Evolutionary conservation across 139 green algal species (phyloP).

Genomic region (Dunaliella primolecta): DNA sequence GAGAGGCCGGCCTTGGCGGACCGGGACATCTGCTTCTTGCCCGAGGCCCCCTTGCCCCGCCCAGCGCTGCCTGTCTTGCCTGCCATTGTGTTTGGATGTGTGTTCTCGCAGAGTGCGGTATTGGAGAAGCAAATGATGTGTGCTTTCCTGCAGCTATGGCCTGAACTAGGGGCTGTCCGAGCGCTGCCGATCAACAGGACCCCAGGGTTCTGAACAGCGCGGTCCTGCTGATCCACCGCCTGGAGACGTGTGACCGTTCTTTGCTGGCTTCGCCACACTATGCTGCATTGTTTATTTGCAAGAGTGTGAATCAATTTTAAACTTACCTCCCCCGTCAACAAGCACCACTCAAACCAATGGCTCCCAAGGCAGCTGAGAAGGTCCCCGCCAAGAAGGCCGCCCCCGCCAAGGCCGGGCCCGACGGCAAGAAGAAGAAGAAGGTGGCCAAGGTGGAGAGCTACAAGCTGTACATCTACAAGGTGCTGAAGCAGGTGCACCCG

Average conservation of each 20-base stretch:
- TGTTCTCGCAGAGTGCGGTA: background rate
- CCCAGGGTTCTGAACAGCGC: background rate
- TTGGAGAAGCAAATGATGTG: background rate
- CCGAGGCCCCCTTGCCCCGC: constrained; percentile 6
- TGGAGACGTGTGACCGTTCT: too few relatives aligned
- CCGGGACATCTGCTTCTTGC: constrained; percentile 62
- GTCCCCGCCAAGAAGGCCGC: constrained; percentile 45
- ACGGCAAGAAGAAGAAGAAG: background rate
- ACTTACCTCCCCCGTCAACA: too few relatives aligned
- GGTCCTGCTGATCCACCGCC: background rate
- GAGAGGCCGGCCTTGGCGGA: constrained; percentile 74
- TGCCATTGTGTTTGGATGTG: background rate
- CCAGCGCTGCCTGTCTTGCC: background rate
- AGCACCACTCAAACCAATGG: constrained; percentile 22
- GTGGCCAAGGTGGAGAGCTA: too few relatives aligned
- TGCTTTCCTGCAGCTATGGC: background rate
- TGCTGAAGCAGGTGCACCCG: too few relatives aligned
- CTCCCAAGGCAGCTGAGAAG: constrained; percentile 50
- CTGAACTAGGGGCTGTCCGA: background rate
- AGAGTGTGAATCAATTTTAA: background rate
- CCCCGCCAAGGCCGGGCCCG: constrained; percentile 28
- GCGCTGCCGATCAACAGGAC: background rate
- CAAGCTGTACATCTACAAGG: too few relatives aligned
- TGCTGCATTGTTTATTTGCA: background rate
- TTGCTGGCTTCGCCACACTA: background rate